Evolutionary conservation across 164 flowering plant genomes (phyloP).

Genomic region (Chloranthus sessilifolius): DNA sequence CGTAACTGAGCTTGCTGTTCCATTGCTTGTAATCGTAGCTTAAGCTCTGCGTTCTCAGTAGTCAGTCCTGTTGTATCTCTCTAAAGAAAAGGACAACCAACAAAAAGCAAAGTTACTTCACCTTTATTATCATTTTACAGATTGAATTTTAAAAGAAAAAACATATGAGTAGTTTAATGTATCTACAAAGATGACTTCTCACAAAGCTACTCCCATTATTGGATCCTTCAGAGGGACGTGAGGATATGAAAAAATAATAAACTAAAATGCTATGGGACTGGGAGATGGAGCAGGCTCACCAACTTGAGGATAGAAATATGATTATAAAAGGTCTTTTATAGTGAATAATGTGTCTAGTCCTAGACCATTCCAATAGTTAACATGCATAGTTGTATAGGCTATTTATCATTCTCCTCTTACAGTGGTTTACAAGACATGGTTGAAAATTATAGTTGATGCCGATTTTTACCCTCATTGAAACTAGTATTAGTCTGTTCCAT

Average conservation of each 20-base stretch:
- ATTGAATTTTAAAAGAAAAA: not conserved
- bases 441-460: too few relatives aligned
- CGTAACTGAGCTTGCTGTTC: slow-evolving; percentile 96
- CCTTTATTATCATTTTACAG: not conserved
- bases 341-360: not conserved
- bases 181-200: too few relatives aligned
- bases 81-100: slow-evolving; percentile 35
- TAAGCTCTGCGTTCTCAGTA: slow-evolving; percentile 83
- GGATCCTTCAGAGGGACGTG: not conserved
- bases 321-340: not conserved
- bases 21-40: slow-evolving; percentile 93
- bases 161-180: not conserved
- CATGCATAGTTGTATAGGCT: not conserved
- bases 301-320: not conserved
- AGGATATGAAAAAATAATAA: not conserved
- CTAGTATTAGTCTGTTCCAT: too few relatives aligned
- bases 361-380: too few relatives aligned
- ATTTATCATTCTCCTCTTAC: not conserved
- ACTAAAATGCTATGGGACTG: not conserved
- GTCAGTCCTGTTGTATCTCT: slow-evolving; percentile 82
- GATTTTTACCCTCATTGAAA: too few relatives aligned
- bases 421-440: not conserved
- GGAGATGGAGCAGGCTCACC: not conserved
- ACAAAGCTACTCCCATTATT: too few relatives aligned
- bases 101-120: not conserved